Conservation (phyloP, 129 eudicot species). For the Flaveria sonorensis region DNA sequence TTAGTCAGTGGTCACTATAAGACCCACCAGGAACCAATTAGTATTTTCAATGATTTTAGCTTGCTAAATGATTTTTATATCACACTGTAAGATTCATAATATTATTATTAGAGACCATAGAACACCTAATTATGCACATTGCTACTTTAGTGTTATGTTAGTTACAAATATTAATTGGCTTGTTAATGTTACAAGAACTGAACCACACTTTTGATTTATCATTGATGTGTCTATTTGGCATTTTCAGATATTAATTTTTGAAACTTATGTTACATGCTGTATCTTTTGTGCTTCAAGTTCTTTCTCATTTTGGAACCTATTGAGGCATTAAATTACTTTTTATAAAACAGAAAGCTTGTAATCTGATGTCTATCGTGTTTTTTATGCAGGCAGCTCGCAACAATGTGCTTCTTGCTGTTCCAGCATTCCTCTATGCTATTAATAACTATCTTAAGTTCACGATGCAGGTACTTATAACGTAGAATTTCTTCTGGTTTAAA, state of each 20-base stretch:
- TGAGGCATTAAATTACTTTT: background rate
- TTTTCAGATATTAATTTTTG: too few species aligned
- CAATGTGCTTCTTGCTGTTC: slow-evolving; percentile 97
- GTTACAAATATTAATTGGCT: too few species aligned
- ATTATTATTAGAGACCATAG: too few species aligned
- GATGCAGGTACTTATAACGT: slow-evolving; percentile 77
- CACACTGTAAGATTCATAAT: too few species aligned
- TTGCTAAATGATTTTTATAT: background rate
- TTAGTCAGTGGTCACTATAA: slow-evolving; percentile 19
- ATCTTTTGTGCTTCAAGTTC: slow-evolving; percentile 5
- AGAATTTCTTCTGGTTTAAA: slow-evolving; percentile 13
- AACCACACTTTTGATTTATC: too few species aligned
- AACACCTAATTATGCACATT: too few species aligned
- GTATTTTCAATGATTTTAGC: slow-evolving; percentile 15
- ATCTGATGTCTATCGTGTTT: slow-evolving; percentile 20
- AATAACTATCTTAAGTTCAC: slow-evolving; percentile 93
- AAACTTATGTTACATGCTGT: slow-evolving; percentile 1
- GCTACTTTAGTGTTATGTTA: too few species aligned
- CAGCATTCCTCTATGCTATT: slow-evolving; percentile 93
- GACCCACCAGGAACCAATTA: slow-evolving; percentile 6
- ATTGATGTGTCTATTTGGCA: too few species aligned
- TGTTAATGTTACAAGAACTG: too few species aligned
- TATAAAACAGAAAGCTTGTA: slow-evolving; percentile 5
- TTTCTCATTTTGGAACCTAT: background rate
- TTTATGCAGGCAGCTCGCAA: slow-evolving; percentile 91